phyloP scores from a whole-genome alignment of 345 rosid genomes.

The Eucalyptus lansdowneana region DNA sequence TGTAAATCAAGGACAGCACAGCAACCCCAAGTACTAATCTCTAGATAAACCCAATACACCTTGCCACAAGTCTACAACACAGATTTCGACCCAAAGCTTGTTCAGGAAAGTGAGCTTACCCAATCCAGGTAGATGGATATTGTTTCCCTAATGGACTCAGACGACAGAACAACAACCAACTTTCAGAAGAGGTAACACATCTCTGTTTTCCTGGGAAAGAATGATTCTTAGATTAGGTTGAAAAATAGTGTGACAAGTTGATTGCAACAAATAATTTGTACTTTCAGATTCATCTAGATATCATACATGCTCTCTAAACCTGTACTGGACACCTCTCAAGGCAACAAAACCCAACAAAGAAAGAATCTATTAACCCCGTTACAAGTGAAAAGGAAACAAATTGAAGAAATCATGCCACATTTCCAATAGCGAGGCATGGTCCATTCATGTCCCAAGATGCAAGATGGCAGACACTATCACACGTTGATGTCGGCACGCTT shows the following conservation, averaged over 20 bases:
- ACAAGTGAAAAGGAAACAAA: background rate
- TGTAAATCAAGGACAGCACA: background rate
- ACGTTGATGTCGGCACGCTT: conserved; percentile 86
- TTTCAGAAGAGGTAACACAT: background rate
- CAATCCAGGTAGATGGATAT: background rate
- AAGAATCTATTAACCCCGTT: background rate
- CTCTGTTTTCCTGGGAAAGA: background rate
- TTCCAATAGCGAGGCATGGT: background rate
- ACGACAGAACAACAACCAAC: background rate
- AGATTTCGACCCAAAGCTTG: background rate
- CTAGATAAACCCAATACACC: background rate
- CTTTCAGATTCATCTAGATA: background rate
- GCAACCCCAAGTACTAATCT: background rate
- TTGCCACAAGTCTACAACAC: background rate
- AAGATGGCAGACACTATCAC: conserved; percentile 2
- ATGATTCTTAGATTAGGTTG: background rate
- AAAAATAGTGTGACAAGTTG: background rate
- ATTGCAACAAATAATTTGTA: background rate
- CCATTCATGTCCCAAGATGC: background rate
- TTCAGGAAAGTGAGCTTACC: background rate
- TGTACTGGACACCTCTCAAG: background rate
- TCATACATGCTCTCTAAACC: background rate
- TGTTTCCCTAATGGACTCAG: background rate
- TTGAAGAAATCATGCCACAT: background rate
- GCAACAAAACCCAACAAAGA: background rate